Evolutionary conservation across 352 stramenopile genomes (phyloP), one percentile per base, ranked within the genome.

Genomic region (Globisporangium rhizosaccharum): DNA sequence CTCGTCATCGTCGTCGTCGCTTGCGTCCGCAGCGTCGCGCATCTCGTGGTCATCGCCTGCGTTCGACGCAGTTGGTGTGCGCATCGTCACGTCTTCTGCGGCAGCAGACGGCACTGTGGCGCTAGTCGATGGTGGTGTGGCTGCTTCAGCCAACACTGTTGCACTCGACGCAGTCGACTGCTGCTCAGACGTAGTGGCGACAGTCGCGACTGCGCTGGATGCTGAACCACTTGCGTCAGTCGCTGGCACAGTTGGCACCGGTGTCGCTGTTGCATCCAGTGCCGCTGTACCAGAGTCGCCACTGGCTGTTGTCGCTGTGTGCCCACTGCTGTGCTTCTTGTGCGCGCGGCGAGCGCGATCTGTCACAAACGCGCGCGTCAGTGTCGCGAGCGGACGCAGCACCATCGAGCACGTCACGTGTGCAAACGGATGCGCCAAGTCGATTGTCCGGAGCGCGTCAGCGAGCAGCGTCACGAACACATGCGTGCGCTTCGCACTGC

Each of bases 341-440:
- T 88, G 56, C 33, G 92, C 50, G 26, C 81, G 82, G 2, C 73
- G 73, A 11, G 93, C 68, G 15, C 82, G 79, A 30, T 92, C 79
- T 0, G 81, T 89, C 30, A 94, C 84, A 61, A 92, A 92, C 23
- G 84, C 82, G 18, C 86, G 79, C 0, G 84, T 94, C 33, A 96
- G 58, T 0, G 85, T 91, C 18, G 82, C 85, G 15, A 96, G 58
- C 12, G 84, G 86, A n/a, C 82, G 79, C 26, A 96, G 59, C 25
- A 94, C 59, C 82, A 93, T 96, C 9, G 71, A 75, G 55, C 82
- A 92, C 9, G 80, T 87, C 37, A 81, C 67, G 53, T 88, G 73
- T 8, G 86, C 86, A 45, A 94, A 70, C 25, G 84, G 84, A 57
- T 94, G 84, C 10, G 82, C 76, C 52, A 94, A 51, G 48, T 88